Evolutionary conservation across 1,284 basidiomycete species (phyloP).

Genomic region (Neotropicomus parvogracilis): DNA sequence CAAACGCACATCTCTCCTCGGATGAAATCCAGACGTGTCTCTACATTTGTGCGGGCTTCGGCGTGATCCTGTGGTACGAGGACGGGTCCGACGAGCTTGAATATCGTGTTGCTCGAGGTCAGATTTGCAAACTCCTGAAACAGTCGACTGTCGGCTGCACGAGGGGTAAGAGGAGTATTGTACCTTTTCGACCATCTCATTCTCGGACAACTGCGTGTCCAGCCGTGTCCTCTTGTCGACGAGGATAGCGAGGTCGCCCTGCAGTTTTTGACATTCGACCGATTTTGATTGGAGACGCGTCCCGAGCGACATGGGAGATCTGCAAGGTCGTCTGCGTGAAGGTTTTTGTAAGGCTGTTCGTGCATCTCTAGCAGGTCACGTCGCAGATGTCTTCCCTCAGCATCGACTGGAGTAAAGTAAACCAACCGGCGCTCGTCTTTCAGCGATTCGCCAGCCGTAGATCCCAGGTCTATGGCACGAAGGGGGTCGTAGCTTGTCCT

Average conservation of each 20-base stretch:
- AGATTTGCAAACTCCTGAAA: slow-evolving; percentile 80
- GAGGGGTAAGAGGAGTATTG: slow-evolving; percentile 5
- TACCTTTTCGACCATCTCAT: slow-evolving; percentile 89
- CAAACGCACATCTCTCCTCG: slow-evolving; percentile 77
- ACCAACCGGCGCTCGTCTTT: slow-evolving; percentile 55
- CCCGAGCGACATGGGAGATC: slow-evolving; percentile 43
- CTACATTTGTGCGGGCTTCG: slow-evolving; percentile 88
- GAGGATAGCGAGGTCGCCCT: slow-evolving; percentile 64
- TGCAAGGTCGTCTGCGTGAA: slow-evolving; percentile 14
- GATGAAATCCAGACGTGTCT: slow-evolving; percentile 92
- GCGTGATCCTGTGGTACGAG: slow-evolving; percentile 86
- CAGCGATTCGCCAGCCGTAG: slow-evolving; percentile 66
- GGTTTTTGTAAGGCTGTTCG: too few relatives aligned
- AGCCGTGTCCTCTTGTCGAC: slow-evolving; percentile 81
- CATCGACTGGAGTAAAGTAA: slow-evolving; percentile 68
- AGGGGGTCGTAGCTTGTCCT: slow-evolving; percentile 85
- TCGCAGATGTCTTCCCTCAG: slow-evolving; percentile 39
- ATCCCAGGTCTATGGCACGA: slow-evolving; percentile 79
- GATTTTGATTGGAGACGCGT: slow-evolving; percentile 62
- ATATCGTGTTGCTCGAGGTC: slow-evolving; percentile 78
- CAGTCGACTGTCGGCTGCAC: neutral
- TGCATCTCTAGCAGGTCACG: slow-evolving; percentile 8
- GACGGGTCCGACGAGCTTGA: slow-evolving; percentile 90
- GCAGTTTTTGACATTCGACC: slow-evolving; percentile 75
- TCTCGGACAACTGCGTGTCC: slow-evolving; percentile 89